phyloP scores from a whole-genome alignment of 768 basidiomycete genomes.

The Xerocomus brunneocitrinus region DNA sequence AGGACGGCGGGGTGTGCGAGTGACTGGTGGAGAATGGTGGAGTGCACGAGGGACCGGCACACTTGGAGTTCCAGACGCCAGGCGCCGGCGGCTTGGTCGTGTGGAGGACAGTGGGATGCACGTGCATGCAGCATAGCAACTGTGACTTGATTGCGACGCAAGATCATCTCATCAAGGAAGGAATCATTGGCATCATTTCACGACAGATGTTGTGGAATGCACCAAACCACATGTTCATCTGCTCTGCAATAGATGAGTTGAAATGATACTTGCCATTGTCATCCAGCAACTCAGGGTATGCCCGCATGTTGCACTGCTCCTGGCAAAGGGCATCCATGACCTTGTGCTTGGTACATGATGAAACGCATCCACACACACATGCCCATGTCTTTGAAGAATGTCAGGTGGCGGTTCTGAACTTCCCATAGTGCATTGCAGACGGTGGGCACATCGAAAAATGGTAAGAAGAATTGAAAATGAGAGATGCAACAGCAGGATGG shows the following conservation, averaged over 20 bases:
- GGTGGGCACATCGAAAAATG: too few relatives aligned
- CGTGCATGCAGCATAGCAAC: not conserved
- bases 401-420: not conserved
- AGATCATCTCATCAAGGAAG: not conserved
- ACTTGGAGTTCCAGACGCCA: too few relatives aligned
- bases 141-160: not conserved
- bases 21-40: too few relatives aligned
- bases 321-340: not conserved
- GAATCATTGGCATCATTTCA: not conserved
- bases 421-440: not conserved
- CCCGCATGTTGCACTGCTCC: not conserved
- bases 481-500: too few relatives aligned
- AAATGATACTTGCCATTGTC: not conserved
- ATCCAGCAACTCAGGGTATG: not conserved
- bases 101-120: too few relatives aligned
- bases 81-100: too few relatives aligned
- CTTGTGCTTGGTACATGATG: not conserved
- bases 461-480: too few relatives aligned
- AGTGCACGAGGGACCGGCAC: too few relatives aligned
- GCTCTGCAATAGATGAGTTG: not conserved
- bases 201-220: not conserved
- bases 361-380: not conserved
- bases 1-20: too few relatives aligned
- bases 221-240: not conserved
- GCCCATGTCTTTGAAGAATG: not conserved